A percentile compares a stretch with the other conserved stretches of the same genome.
Evolutionary conservation across 2,329 filamentous ascomycete species (phyloP).

Genomic region (Ceratocystis ficicola): DNA sequence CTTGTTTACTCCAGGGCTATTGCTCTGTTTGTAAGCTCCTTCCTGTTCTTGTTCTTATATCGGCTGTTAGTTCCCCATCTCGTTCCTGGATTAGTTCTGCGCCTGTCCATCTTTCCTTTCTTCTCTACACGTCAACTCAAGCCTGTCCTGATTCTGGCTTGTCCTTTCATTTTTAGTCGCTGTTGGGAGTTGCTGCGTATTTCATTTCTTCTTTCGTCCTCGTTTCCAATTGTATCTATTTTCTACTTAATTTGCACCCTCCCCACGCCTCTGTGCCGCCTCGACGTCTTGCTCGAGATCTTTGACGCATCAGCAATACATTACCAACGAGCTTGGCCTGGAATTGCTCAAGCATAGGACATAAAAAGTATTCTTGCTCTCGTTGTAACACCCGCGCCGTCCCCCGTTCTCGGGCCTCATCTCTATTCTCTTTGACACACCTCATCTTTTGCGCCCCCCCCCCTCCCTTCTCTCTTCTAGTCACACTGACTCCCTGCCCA

Average conservation of each 20-base stretch:
- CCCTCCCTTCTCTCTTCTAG: neutral
- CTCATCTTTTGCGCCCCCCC: neutral
- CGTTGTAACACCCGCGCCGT: neutral
- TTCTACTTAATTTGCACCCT: neutral
- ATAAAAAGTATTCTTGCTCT: neutral
- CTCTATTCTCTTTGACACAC: neutral
- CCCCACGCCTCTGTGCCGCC: neutral
- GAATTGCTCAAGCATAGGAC: neutral
- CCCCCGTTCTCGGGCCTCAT: neutral
- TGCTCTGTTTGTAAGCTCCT: neutral
- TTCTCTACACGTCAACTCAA: neutral
- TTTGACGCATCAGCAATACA: neutral
- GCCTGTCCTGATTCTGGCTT: neutral
- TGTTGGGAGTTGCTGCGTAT: neutral
- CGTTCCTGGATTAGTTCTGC: neutral
- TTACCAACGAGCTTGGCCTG: too few species aligned
- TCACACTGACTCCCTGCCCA: neutral
- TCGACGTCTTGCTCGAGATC: neutral
- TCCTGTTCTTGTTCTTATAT: constrained; percentile 17
- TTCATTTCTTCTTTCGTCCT: neutral
- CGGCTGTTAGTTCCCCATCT: neutral
- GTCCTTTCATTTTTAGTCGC: neutral
- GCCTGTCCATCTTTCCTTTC: neutral
- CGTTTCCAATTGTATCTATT: neutral
- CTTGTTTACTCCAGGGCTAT: too few species aligned